Base-by-base conservation (phyloP, 1,284 basidiomycete genomes). In the Ceratorhiza oryzae-sativae region DNA sequence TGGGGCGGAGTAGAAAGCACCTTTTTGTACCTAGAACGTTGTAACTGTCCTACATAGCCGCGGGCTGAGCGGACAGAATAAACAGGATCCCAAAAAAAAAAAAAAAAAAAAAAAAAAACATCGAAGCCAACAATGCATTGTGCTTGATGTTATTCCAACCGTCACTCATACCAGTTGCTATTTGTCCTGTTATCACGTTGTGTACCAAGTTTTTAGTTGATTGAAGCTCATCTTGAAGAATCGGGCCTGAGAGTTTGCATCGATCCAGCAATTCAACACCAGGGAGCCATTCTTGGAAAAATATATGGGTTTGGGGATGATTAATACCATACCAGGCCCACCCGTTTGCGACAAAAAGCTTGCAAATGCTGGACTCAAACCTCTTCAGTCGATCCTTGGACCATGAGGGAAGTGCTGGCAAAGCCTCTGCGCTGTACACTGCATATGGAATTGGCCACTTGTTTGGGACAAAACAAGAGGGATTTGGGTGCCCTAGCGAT, bases 131-230 rank as follows among this genome's bases (percentile, higher is more conserved):
- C 27, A 72, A n/a, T 18, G 53, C 23, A 45, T 36, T 70, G n/a
- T 34, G 25, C 15, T n/a, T 36, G 5, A 58, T 58, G 39, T 72
- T 53, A n/a, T 72, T 72, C 71, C 71, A 72, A 2, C 71, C 63
- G 34, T 72, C 71, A 32, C 71, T 71, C 55, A 71, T 30, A 15
- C 63, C 65, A 23, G 65, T 72, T 27, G 30, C 71, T 18, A 60
- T 41, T 3, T 27, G 18, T 15, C 71, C 71, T n/a, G 53, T 46
- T 15, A 71, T 45, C 12, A 20, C 51, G 5, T 55, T 30, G 23
- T 13, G 39, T 20, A 60, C 39, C n/a, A 18, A 34, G 3, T 59
- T 34, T 4, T 71, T 25, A 6, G 53, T n/a, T 5, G 13, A 9
- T 36, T 58, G 8, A 3, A 67, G 27, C 39, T 62, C 58, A 25